These are phyloP conservation scores for Bonia amplexicaulis DNA, from an alignment of 176 grass and related monocot species.

Conservation along the genomic window DNA sequence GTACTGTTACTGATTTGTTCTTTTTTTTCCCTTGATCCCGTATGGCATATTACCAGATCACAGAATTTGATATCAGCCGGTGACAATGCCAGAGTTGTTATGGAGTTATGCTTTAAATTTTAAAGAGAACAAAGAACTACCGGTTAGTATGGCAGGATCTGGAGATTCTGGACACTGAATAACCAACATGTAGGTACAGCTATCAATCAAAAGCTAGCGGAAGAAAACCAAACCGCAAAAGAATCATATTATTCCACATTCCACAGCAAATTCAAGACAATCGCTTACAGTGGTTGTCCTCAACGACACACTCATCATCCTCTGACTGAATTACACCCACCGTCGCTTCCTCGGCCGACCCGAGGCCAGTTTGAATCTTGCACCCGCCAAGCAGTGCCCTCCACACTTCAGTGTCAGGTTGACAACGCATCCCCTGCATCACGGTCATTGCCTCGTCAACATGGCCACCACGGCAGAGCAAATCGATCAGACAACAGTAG, in stretches of 20 bases:
- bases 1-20: not conserved
- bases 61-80: not conserved
- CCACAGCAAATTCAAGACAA: not conserved
- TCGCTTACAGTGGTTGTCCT: not conserved
- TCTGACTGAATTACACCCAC: not conserved
- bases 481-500: slow-evolving; percentile 39
- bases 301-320: not conserved
- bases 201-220: not conserved
- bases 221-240: too few species aligned
- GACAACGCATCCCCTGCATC: slow-evolving; percentile 32
- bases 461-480: slow-evolving; percentile 31
- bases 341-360: slow-evolving; percentile 7
- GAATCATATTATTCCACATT: not conserved
- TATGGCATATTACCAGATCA: not conserved
- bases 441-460: slow-evolving; percentile 31
- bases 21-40: not conserved
- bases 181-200: not conserved
- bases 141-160: too few species aligned
- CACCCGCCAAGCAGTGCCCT: slow-evolving; percentile 40
- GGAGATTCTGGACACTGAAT: too few species aligned
- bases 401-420: slow-evolving; percentile 41
- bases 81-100: not conserved
- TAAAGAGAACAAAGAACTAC: too few species aligned
- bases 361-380: slow-evolving; percentile 27
- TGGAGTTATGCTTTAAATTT: too few species aligned